Base-by-base conservation (phyloP, 495 filamentous ascomycete genomes). In the Copromyces sp. region DNA sequence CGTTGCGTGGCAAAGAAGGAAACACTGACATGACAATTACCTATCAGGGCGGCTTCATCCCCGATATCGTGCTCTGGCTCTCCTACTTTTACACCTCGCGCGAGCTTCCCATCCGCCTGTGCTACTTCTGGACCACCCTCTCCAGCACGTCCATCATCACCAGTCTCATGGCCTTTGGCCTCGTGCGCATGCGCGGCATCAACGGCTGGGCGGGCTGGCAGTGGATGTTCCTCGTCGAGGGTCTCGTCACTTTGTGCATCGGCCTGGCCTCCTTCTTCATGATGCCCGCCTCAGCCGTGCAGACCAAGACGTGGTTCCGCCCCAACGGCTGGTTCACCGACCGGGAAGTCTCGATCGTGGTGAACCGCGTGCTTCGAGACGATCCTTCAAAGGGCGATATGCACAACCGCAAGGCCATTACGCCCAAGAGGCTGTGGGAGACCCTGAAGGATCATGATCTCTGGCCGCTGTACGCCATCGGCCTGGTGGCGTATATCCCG, bases 11-110 rank as follows among this genome's bases (percentile, higher is more conserved):
- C 17, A n/a, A 14, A 37, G 35, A 20, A 14, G 17, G n/a, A 0
- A 29, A 35, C 53, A 24, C 24, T 24, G 24, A 24, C 24, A 24
- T 65, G 29, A 65, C 53, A 65, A 65, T 53, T 4, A n/a, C n/a
- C n/a, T n/a, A 9, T 14, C 74, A 83, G 82, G 92, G 92, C 73
- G 90, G 90, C 40, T 93, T 93, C 73, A 83, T 86, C 45, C 78
- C 82, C 1, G 81, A 83, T 41, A 77, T 82, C 1, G 79, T 85
- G 7, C 73, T 94, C 0, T 94, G 91, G 79, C 84, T 93, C 12
- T 90, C 88, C 0, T 93, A 92, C 81, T 93, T 89, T 81, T 93
- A 91, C 82, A 92, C 86, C 39, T 87, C 86, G 16, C 85, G 84
- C 40, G 90, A 90, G 77, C 81, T 93, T 4, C 90, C 91, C 0